These are phyloP conservation scores for Periconia sp. DNA, from an alignment of 2,329 filamentous ascomycete genomes.

Conservation along the genomic window DNA sequence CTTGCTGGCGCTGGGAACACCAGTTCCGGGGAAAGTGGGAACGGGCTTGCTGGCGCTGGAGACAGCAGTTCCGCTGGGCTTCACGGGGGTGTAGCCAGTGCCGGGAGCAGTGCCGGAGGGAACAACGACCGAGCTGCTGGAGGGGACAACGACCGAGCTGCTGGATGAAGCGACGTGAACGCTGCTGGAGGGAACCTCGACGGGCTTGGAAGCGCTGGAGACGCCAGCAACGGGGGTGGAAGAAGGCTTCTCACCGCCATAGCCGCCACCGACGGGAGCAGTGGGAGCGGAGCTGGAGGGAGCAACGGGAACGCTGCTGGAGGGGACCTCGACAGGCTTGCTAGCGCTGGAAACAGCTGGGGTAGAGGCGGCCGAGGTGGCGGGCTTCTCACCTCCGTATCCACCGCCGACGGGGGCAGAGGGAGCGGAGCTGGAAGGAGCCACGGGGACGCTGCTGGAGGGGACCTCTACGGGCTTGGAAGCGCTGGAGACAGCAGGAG, in stretches of 20 bases:
- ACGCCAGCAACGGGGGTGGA: neutral
- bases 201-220: neutral
- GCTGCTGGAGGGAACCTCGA: neutral
- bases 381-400: neutral
- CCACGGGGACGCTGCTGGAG: neutral
- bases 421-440: neutral
- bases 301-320: neutral
- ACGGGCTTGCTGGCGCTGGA: conserved; percentile 5
- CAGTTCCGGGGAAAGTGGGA: conserved; percentile 7
- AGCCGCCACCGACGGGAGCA: neutral
- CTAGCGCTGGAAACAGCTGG: neutral
- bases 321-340: neutral
- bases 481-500: neutral
- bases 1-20: conserved; percentile 7
- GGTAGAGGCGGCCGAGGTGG: neutral
- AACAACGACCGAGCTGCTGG: conserved; percentile 1
- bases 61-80: neutral
- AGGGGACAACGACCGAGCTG: conserved; percentile 5
- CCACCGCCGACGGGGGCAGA: neutral
- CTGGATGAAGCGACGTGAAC: conserved; percentile 1
- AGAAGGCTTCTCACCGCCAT: neutral
- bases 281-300: neutral
- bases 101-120: neutral
- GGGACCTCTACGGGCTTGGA: too few species aligned
- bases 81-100: neutral